Conservation (phyloP, 768 basidiomycete species). For the Mycena galopus region DNA sequence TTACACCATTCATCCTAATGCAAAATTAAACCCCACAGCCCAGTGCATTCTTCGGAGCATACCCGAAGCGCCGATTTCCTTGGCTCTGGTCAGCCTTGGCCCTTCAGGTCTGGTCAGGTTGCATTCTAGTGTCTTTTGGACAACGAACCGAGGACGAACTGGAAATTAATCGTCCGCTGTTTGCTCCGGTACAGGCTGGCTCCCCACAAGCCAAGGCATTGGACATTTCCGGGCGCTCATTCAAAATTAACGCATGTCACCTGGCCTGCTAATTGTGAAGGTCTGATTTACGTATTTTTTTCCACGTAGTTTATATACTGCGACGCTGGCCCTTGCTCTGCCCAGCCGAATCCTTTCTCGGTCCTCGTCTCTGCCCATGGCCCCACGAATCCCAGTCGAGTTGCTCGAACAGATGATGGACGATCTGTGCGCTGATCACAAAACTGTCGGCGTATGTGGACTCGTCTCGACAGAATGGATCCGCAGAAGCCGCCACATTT, state of each 20-base stretch:
- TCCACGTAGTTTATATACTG: background rate
- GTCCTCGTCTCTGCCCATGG: background rate
- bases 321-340: background rate
- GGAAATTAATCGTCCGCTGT: background rate
- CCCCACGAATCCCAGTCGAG: slow-evolving; percentile 30
- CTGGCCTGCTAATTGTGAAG: background rate
- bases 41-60: background rate
- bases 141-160: background rate
- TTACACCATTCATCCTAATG: background rate
- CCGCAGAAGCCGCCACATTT: slow-evolving; percentile 30
- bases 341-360: background rate
- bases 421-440: slow-evolving; percentile 25
- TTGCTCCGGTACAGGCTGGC: too few species aligned
- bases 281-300: slow-evolving; percentile 8
- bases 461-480: slow-evolving; percentile 40
- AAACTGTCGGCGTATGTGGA: slow-evolving; percentile 33
- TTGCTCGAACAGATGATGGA: slow-evolving; percentile 38
- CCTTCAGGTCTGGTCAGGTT: too few species aligned
- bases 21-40: background rate
- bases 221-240: background rate
- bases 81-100: too few species aligned
- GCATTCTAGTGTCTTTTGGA: background rate
- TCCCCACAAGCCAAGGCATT: background rate
- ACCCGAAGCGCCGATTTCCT: background rate
- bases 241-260: background rate